Base-by-base conservation (phyloP, 257 asterid genomes). In the Solanum pimpinellifolium region DNA sequence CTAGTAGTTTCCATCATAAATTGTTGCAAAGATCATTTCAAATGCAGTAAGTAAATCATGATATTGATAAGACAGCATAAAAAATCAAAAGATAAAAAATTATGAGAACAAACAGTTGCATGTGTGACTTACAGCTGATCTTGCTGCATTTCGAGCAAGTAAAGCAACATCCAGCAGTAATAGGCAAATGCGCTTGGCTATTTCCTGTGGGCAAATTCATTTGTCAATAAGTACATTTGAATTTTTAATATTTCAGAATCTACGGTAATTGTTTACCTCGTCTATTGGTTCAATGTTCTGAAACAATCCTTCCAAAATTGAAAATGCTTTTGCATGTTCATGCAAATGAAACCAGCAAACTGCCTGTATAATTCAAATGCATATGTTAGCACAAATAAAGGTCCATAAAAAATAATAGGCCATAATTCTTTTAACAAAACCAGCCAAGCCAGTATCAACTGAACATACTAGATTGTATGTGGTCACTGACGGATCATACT, bases 301-400 rank as follows among this genome's bases (percentile, higher is more conserved):
- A 94, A 89, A 96, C 91, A 96, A 91, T 31, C 91, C 76, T 83
- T 96, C 97, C 95, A 96, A 91, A 88, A 90, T 92, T 21, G 94
- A 89, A 90, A 93, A 94, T 27, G 99, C 90, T 89, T 90, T 94
- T 29, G 93, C 90, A 90, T 95, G 93, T 81, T 96, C 98, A 90
- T 95, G 99, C 89, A 94, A 98, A 92, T 93, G 95, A 91, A 92
- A 96, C 98, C 98, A 95, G 86, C 90, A 88, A 85, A 95, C 97
- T 65, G 99, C 99, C 99, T 96, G 95, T 73, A 23, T 9, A 74
- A 42, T 86, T 42, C 84, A 90, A 81, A 21, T 83, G 70, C 47
- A 83, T 85, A 88, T 31, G 83, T 86, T 87, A 46, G 74, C 52
- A 86, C 47, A 77, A 23, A 68, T 68, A 86, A 60, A 66, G 42